Evolutionary conservation across 306 rosid species (phyloP), one percentile per base, ranked within the genome.

Genomic region (Cicer chorassanicum): DNA sequence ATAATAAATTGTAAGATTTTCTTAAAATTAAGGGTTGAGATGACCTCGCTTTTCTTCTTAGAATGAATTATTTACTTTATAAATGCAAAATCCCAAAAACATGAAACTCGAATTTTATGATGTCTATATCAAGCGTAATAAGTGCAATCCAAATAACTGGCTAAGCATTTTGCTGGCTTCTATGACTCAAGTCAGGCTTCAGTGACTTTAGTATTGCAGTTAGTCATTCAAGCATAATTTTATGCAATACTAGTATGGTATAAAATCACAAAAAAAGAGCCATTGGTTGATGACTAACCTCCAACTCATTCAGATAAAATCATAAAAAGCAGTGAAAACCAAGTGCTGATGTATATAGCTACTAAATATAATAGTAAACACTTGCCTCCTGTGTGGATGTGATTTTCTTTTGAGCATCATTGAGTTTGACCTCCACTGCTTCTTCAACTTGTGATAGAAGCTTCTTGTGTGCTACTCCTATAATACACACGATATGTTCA

Each of bases 391-490:
- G 91, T 49, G 90, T 83, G 49, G 84, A 82, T 65, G 81, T 74
- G 78, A 94, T 85, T 87, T 81, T 92, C 77, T 78, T 86, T 73
- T 94, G 84, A 76, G 97, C 92, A 64, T 90, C 93, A 29, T 73
- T 82, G 72, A 94, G 86, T 84, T 84, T 87, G 79, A 77, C 67
- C 73, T 85, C 90, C 75, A 86, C 78, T 74, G 84, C 83, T 83
- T 78, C 89, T 87, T 94, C 96, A 86, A 83, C 89, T 87, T 90
- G 93, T 74, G 84, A 57, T 24, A 94, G 81, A 83, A 86, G 91
- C 87, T 89, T 92, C 51, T 84, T 79, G 50, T 94, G 90, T 65
- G 88, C 87, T 78, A 82, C 87, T 77, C 90, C 99, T 94, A 91
- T 14, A 68, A 75, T 60, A 65, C 73, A 72, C 65, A 66, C 72